phyloP scores from a whole-genome alignment of 1,139 yeast species.

The Hyphopichia pseudoburtonii region DNA sequence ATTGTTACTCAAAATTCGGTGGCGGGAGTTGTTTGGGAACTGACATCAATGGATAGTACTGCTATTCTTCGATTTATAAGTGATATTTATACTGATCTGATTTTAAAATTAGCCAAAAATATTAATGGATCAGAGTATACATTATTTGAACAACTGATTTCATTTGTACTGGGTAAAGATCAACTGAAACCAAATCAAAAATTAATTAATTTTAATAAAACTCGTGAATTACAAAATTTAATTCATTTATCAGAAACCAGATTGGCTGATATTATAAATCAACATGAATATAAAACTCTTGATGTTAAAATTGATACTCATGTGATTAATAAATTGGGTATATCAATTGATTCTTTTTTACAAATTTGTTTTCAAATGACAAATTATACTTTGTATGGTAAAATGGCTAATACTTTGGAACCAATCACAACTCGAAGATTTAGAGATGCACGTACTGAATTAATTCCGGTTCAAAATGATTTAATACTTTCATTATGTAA shows the following conservation, averaged over 20 bases:
- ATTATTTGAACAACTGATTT: constrained; percentile 47
- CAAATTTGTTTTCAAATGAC: constrained; percentile 71
- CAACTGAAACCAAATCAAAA: constrained; percentile 45
- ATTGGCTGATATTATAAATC: constrained; percentile 70
- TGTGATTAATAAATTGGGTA: constrained; percentile 48
- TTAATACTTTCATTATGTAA: constrained; percentile 56
- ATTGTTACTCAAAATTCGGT: constrained; percentile 68
- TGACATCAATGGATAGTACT: constrained; percentile 77
- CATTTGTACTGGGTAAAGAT: constrained; percentile 37
- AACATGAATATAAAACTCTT: constrained; percentile 58
- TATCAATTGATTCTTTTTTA: constrained; percentile 65
- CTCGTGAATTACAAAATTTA: constrained; percentile 44
- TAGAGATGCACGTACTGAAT: constrained; percentile 66
- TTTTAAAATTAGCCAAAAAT: constrained; percentile 66
- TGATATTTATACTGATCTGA: constrained; percentile 74
- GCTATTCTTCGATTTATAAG: constrained; percentile 71
- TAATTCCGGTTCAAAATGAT: constrained; percentile 63
- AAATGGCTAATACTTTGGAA: constrained; percentile 63
- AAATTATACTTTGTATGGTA: constrained; percentile 72
- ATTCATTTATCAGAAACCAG: constrained; percentile 75
- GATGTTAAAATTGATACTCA: constrained; percentile 43
- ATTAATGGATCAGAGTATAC: constrained; percentile 73
- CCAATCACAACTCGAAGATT: constrained; percentile 73
- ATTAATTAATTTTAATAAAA: constrained; percentile 49
- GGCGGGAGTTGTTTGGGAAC: constrained; percentile 76